Base-by-base conservation (phyloP, 208 protist genomes). In the Leishmania gerbilli region DNA sequence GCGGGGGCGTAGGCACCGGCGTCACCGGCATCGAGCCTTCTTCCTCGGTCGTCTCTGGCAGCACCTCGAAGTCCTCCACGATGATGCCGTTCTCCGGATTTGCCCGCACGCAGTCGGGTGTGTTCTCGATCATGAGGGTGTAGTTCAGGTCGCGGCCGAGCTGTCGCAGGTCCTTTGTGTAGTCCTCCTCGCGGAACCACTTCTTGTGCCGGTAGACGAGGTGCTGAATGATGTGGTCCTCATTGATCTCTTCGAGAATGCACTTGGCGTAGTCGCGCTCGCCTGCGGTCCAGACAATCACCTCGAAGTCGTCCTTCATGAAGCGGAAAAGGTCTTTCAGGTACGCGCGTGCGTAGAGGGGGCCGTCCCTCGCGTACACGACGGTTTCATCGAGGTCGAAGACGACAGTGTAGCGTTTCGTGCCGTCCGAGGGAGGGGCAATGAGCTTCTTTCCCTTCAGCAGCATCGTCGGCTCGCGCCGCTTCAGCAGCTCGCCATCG, bases 311-410 rank as follows among this genome's bases (percentile, higher is more conserved):
- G 49, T 95, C 84, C 79, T 91, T 90, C 64, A 98, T 93, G 56
- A 88, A 86, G 49, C 85, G 82, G 40, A 98, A 88, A 5, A 97
- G 83, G 60, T 97, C 91, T 40, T 90, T 89, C 19, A 97, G 80
- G 74, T 95, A 93, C 9, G 94, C 90, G 21, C 95, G 91, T 42
- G 93, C 90, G 79, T 97, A 96, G 42, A 98, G 87, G 8, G 93
- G 94, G 42, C 95, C 95, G 42, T 97, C 91, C 24, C 95, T 89
- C 11, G 93, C 93, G 85, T 97, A 98, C n/a, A 98, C 91, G 15
- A 98, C 91, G 8, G 95, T 98, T 81, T 98, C 95, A 83, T 98
- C 95, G 7, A 98, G 85, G 79, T 98, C 95, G 58, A 98, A 89
- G 42, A 98, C 95, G 24, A 98, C 75, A 7, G 92, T 97, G 89